These are phyloP conservation scores for Crithidia mellificae DNA, from an alignment of 208 protist genomes.

Conservation along the genomic window DNA sequence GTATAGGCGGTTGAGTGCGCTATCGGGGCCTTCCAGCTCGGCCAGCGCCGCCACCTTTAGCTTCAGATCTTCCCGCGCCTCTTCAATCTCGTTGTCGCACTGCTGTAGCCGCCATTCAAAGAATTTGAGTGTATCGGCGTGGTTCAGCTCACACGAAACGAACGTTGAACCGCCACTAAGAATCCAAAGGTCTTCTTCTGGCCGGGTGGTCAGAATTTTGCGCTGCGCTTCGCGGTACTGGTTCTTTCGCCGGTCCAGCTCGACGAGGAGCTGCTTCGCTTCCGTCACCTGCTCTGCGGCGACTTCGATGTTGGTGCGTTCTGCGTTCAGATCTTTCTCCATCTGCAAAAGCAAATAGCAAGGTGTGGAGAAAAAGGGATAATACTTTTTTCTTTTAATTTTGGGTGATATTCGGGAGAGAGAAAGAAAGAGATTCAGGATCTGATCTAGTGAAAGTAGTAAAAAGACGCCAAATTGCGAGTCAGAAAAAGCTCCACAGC, in stretches of 20 bases:
- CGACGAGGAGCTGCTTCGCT: constrained; percentile 65
- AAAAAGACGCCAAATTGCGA: no score
- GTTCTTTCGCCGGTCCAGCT: constrained; percentile 78
- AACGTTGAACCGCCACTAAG: constrained; percentile 81
- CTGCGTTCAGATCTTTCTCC: constrained; percentile 33
- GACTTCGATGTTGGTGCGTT: constrained; percentile 50
- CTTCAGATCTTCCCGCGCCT: constrained; percentile 70
- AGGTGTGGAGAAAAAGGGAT: not conserved
- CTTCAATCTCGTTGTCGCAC: constrained; percentile 65
- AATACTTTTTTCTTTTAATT: no score
- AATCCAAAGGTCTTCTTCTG: constrained; percentile 68
- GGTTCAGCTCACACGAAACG: constrained; percentile 67
- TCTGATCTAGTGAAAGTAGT: no score
- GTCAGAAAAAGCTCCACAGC: no score
- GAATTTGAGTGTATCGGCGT: constrained; percentile 53
- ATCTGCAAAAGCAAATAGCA: not conserved
- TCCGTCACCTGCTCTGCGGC: constrained; percentile 69
- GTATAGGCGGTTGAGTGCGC: constrained; percentile 64
- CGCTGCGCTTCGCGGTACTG: constrained; percentile 80
- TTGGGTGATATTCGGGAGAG: no score
- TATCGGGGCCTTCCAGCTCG: constrained; percentile 77
- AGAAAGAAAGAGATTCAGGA: no score
- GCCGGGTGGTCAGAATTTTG: constrained; percentile 38
- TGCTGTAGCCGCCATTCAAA: constrained; percentile 61
- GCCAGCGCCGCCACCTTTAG: constrained; percentile 75